These are phyloP conservation scores for Exophiala xenobiotica DNA, from an alignment of 2,329 filamentous ascomycete genomes.

Conservation along the genomic window DNA sequence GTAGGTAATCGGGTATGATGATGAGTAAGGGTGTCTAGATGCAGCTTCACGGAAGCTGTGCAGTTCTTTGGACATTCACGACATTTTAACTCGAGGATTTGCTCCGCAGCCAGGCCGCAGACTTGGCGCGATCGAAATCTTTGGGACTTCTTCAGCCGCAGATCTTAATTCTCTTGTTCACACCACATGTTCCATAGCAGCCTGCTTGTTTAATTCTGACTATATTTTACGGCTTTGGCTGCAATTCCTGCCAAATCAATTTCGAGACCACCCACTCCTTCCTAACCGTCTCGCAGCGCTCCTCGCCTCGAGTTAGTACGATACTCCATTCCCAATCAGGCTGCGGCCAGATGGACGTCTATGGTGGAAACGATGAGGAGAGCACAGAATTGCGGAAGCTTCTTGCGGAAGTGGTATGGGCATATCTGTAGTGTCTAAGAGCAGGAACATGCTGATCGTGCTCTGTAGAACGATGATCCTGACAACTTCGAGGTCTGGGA, in stretches of 20 bases:
- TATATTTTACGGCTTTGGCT: not conserved
- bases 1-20: slow-evolving; percentile 1
- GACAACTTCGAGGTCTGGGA: slow-evolving; percentile 97
- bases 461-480: slow-evolving; percentile 61
- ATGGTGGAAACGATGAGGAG: slow-evolving; percentile 74
- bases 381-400: slow-evolving; percentile 78
- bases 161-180: not conserved
- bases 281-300: not conserved
- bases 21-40: not conserved
- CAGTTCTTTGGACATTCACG: not conserved
- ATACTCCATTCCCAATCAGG: not conserved
- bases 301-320: not conserved
- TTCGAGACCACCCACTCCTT: not conserved
- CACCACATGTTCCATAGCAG: too few relatives aligned
- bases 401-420: slow-evolving; percentile 69
- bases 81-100: not conserved
- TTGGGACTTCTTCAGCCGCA: not conserved
- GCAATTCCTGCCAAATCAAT: not conserved
- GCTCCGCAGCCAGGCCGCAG: not conserved
- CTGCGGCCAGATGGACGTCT: slow-evolving; percentile 51
- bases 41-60: not conserved
- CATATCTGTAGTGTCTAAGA: not conserved
- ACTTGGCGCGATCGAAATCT: slow-evolving; percentile 6
- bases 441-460: not conserved
- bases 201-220: too few relatives aligned